Conservation (phyloP, 2,329 filamentous ascomycete species). For the Apiospora phragmitis region DNA sequence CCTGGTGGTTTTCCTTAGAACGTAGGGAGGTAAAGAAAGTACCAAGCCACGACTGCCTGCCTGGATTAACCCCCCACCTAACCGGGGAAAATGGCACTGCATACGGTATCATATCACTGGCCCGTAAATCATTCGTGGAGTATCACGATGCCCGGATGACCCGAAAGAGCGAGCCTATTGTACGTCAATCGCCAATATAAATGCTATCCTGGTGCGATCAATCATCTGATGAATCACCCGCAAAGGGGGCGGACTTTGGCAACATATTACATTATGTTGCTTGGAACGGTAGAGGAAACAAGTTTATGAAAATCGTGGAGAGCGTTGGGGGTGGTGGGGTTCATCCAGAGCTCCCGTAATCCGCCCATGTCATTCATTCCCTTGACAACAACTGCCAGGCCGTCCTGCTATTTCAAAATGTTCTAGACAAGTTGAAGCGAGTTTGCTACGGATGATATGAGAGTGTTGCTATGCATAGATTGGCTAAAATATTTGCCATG, state of each 20-base stretch:
- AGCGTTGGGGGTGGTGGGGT: not conserved
- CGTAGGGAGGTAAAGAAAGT: not conserved
- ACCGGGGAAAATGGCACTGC: not conserved
- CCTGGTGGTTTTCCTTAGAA: not conserved
- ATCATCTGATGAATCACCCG: not conserved
- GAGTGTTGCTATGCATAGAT: not conserved
- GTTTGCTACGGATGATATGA: not conserved
- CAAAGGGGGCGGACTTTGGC: not conserved
- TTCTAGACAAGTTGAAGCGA: not conserved
- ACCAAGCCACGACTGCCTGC: not conserved
- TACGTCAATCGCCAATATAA: not conserved
- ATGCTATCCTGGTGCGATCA: not conserved
- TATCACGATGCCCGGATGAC: not conserved
- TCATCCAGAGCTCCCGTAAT: not conserved
- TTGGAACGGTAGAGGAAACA: not conserved
- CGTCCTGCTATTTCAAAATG: not conserved
- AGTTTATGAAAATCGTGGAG: not conserved
- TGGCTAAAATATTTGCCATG: not conserved
- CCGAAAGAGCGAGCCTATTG: not conserved
- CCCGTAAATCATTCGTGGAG: not conserved
- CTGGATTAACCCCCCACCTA: not conserved
- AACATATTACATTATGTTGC: no score
- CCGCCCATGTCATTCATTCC: not conserved
- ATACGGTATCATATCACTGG: not conserved
- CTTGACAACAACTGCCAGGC: not conserved